A percentile compares a stretch with the other conserved stretches of the same genome.
Conservation (phyloP, 2,329 filamentous ascomycete species). For the Zarea fungicola region DNA sequence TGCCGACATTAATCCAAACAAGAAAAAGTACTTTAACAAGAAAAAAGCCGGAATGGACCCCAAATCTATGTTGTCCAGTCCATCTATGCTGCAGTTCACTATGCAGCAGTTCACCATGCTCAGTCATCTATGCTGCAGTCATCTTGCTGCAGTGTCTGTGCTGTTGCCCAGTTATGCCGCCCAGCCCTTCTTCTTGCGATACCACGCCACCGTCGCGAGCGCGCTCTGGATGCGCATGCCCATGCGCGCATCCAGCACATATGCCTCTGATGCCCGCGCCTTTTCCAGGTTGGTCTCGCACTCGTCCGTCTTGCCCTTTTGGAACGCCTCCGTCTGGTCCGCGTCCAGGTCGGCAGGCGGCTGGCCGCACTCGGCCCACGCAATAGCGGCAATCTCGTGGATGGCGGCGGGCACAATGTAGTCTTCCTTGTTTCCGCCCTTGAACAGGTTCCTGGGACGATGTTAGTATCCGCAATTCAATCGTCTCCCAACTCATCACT, state of each 20-base stretch:
- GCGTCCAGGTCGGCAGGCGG: conserved; percentile 25
- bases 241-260: conserved; percentile 68
- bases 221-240: conserved; percentile 69
- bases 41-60: too few species aligned
- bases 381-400: conserved; percentile 80
- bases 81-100: too few species aligned
- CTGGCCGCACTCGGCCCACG: conserved; percentile 64
- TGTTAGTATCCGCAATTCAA: conserved; percentile 15
- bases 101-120: too few species aligned
- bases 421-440: conserved; percentile 59
- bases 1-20: too few species aligned
- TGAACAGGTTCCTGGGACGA: conserved; percentile 43
- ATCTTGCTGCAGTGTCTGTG: too few species aligned
- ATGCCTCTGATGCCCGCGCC: conserved; percentile 65
- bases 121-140: too few species aligned
- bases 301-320: conserved; percentile 48
- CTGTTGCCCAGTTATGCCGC: background rate
- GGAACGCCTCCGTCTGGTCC: conserved; percentile 32
- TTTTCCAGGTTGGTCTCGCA: conserved; percentile 62
- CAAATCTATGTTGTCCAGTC: too few species aligned
- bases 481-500: background rate
- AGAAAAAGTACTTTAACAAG: too few species aligned
- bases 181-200: conserved; percentile 38
- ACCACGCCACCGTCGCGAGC: conserved; percentile 59
- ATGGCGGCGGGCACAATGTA: conserved; percentile 69